These are phyloP conservation scores for Nakataea oryzae DNA, from an alignment of 2,329 filamentous ascomycete genomes.

Conservation along the genomic window DNA sequence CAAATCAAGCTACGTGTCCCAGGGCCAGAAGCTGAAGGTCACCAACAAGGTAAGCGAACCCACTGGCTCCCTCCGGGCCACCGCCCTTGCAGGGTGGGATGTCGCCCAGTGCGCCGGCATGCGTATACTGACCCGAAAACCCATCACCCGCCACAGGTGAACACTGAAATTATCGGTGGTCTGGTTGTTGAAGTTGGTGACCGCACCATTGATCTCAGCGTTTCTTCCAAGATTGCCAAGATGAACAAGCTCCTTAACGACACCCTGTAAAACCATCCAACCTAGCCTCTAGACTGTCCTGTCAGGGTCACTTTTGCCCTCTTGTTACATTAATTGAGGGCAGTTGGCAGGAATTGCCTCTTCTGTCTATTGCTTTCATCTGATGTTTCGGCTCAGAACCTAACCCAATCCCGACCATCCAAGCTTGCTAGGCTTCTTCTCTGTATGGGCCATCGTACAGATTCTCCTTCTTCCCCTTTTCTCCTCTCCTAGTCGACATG, in stretches of 20 bases:
- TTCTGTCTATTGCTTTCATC: neutral
- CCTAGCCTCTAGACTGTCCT: neutral
- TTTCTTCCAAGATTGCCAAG: constrained; percentile 89
- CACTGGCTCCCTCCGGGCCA: no score
- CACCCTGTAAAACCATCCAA: constrained; percentile 68
- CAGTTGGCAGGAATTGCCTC: neutral
- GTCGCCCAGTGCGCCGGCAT: constrained; percentile 8
- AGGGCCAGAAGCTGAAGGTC: constrained; percentile 96
- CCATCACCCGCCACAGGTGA: constrained; percentile 49
- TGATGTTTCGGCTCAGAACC: neutral
- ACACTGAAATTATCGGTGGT: constrained; percentile 88
- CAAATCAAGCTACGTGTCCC: constrained; percentile 80
- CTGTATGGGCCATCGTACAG: no score
- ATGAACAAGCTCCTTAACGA: constrained; percentile 99
- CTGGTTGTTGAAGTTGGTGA: constrained; percentile 94
- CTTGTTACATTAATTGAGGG: neutral
- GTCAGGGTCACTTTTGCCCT: neutral
- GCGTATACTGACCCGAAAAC: neutral
- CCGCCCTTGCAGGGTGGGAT: no score
- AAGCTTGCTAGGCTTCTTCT: neutral
- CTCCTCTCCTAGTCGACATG: no score
- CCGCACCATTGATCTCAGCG: constrained; percentile 94
- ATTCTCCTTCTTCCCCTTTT: neutral
- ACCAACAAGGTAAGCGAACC: constrained; percentile 59
- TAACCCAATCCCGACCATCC: neutral